Evolutionary conservation across 352 stramenopile species (phyloP), one percentile per base, ranked within the genome.

Genomic region (Phytopythium kandeliae): DNA sequence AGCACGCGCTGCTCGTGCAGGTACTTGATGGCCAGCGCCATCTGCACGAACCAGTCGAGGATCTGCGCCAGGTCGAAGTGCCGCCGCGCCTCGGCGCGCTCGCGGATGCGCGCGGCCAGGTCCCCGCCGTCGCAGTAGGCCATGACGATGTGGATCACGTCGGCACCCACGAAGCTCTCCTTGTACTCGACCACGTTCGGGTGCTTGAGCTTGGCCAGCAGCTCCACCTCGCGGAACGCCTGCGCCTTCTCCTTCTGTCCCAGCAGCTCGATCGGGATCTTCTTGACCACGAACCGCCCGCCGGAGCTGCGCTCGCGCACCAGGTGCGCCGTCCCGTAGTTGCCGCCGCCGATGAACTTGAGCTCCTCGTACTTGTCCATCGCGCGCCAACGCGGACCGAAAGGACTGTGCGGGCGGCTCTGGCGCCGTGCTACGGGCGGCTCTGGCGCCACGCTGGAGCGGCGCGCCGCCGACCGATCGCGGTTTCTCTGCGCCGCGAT

Each of bases 171-270:
- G 59, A 97, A 96, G 61, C 69, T 96, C 48, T 97, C 94, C 51
- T 87, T 95, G 70, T 98, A 98, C 49, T 93, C 85, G 48, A 98
- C 92, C 58, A 98, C 96, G 55, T 97, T 97, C 15, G 93, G 92
- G 56, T 98, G 89, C 40, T 85, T 79, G 48, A 98, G 74, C 60
- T 83, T 84, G 53, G 92, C 67, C 56, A 98, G 65, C 33, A 98
- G 70, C 53, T 97, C 80, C 25, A 97, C 90, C 59, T 97, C 84
- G 25, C 61, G 65, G 55, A 89, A 90, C 12, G 81, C 76, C 56
- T 90, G 81, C 54, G 83, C 62, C 54, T 82, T 89, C 50, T 92
- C 81, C 48, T 85, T 85, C 16, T 80, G 65, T 2, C 71, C 85
- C 26, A 92, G 69, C 49, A 92, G 66, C 67, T 90, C 74, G 66